Evolutionary conservation across 148 eudicot species (phyloP), one percentile per base, ranked within the genome.

Genomic region (Chenopodium quinoa): DNA sequence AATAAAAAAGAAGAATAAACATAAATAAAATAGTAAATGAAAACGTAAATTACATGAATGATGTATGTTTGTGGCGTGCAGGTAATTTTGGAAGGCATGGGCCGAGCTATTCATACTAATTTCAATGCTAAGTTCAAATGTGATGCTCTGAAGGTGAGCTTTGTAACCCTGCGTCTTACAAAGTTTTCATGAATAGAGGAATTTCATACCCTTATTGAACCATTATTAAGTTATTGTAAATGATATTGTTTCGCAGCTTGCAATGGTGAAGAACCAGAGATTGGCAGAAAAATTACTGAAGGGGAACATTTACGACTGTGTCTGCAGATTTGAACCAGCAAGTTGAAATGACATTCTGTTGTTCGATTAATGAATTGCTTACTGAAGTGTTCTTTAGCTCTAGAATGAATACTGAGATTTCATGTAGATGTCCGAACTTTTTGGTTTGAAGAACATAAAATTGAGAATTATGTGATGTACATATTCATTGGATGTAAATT

Each of bases 61-160:
- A 3, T 19, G 54, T 34, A 3, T n/a, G 46, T 34, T 78, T 79
- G 62, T 64, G 76, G 34, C 58, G n/a, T 86, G 87, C 91, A 96
- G 99, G 82, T 96, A n/a, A 90, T 96, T 40, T 90, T 96, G 93
- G 98, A 96, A 90, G 99, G 99, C 76, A 96, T 96, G 99, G 99
- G 99, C 47, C 85, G 99, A 48, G 82, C 99, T 71, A 84, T 96
- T 60, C 99, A 96, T 83, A 96, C 99, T 47, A 96, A 96, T 87
- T 93, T 83, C 83, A 94, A 92, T 66, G 99, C 97, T 63, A 83
- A 63, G 82, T 96, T 96, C 70, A 91, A 87, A 83, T 96, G 98
- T 65, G 99, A 96, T 81, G 95, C 99, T 81, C 88, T 96, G 25
- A 96, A 96, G 99, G 98, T 96, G 80, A 82, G 52, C 50, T 50